Evolutionary conservation across 768 basidiomycete genomes (phyloP).

Genomic region (Russula abietina): DNA sequence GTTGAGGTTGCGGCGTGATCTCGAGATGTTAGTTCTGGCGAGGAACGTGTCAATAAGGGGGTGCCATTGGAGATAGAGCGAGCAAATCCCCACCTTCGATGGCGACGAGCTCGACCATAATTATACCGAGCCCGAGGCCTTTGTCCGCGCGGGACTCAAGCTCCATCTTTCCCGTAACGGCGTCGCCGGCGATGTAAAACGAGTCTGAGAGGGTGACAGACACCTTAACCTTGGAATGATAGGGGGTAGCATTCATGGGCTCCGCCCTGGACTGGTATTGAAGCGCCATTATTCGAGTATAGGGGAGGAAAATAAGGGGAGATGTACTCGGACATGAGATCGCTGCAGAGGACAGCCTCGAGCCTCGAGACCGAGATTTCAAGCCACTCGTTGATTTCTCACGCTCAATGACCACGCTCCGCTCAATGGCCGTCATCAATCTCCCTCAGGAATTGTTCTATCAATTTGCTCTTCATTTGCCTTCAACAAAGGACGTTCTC

Average conservation of each 20-base stretch:
- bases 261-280: conserved; percentile 38
- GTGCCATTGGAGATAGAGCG: not conserved
- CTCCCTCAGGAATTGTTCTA: conserved; percentile 4
- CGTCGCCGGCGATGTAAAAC: conserved; percentile 58
- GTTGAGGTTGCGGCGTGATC: conserved; percentile 77
- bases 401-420: not conserved
- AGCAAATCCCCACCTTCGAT: conserved; percentile 49
- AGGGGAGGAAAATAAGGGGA: not conserved
- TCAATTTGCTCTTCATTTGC: conserved; percentile 12
- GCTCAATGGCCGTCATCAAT: not conserved
- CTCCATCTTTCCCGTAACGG: conserved; percentile 70
- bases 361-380: not conserved
- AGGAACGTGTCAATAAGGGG: conserved; percentile 5
- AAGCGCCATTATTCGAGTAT: conserved; percentile 26
- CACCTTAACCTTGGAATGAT: conserved; percentile 74
- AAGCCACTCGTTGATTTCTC: not conserved
- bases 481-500: conserved; percentile 3
- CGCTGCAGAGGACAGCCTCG: not conserved
- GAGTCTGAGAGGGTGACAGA: conserved; percentile 53
- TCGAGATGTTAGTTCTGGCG: conserved; percentile 63
- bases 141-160: conserved; percentile 71
- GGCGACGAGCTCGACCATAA: conserved; percentile 73
- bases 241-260: conserved; percentile 78
- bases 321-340: conserved; percentile 11
- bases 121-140: conserved; percentile 64